Evolutionary conservation across 2,329 filamentous ascomycete species (phyloP).

Genomic region (Paraphoma chrysanthemicola): DNA sequence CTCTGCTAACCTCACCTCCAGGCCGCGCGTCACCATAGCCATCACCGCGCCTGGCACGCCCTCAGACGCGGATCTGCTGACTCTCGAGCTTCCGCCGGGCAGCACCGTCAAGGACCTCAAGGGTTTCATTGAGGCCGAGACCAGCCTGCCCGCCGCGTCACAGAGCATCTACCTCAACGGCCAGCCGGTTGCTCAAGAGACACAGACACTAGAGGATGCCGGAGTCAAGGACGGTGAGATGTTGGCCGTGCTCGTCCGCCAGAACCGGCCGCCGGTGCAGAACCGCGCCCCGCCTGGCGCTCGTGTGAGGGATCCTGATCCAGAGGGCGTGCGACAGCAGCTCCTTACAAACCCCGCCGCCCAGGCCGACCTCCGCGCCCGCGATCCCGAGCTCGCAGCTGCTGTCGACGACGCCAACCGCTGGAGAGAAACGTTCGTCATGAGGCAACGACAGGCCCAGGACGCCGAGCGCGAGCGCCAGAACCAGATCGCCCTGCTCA

Average conservation of each 20-base stretch:
- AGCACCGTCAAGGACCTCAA: constrained; percentile 87
- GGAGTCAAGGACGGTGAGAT: constrained; percentile 89
- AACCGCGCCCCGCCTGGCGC: constrained; percentile 9
- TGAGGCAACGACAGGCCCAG: constrained; percentile 73
- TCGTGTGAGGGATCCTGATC: constrained; percentile 56
- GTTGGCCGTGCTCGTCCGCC: constrained; percentile 79
- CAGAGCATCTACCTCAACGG: constrained; percentile 94
- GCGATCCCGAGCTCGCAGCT: constrained; percentile 78
- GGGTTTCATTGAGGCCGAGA: constrained; percentile 85
- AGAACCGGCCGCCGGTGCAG: constrained; percentile 27
- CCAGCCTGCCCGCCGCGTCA: constrained; percentile 71
- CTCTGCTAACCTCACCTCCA: constrained; percentile 51
- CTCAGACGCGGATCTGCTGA: constrained; percentile 76
- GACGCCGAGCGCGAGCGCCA: constrained; percentile 78
- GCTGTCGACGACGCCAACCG: constrained; percentile 76
- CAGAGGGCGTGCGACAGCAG: constrained; percentile 82
- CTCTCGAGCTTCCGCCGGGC: constrained; percentile 80
- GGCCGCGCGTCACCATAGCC: constrained; percentile 83
- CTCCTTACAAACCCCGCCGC: constrained; percentile 79
- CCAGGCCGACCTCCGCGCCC: constrained; percentile 72
- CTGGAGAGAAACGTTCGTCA: constrained; percentile 76
- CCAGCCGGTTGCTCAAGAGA: constrained; percentile 75
- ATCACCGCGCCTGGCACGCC: constrained; percentile 76
- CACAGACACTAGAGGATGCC: constrained; percentile 81
- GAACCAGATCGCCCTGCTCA: constrained; percentile 82